These are phyloP conservation scores for Talaromyces ruber DNA, from an alignment of 495 filamentous ascomycete species.

Conservation along the genomic window DNA sequence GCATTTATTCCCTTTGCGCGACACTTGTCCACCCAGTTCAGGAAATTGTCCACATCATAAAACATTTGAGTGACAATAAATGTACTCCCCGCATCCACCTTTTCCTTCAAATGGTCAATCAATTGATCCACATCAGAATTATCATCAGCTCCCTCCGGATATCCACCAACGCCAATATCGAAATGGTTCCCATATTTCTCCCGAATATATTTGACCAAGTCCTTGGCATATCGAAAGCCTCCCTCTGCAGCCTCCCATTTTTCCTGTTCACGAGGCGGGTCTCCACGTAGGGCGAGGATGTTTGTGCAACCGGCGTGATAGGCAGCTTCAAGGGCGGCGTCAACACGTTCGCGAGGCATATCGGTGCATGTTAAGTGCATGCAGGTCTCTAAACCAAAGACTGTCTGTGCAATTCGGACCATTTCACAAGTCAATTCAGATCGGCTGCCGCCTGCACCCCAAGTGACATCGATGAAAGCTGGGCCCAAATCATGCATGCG, in stretches of 20 bases:
- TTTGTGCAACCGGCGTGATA: conserved; percentile 97
- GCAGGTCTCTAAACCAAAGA: conserved; percentile 93
- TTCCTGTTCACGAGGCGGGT: conserved; percentile 91
- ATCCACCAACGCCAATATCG: conserved; percentile 95
- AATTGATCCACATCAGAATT: conserved; percentile 75
- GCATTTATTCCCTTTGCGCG: conserved; percentile 76
- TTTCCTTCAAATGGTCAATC: conserved; percentile 93
- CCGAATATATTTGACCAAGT: conserved; percentile 89
- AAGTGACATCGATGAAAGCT: conserved; percentile 95
- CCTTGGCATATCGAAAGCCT: conserved; percentile 85
- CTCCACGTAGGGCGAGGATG: conserved; percentile 89
- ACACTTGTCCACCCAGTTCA: conserved; percentile 80
- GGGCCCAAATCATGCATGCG: conserved; percentile 94
- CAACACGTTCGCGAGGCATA: conserved; percentile 87
- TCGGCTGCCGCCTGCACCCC: conserved; percentile 89
- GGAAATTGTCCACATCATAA: conserved; percentile 92
- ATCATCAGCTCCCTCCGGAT: conserved; percentile 94
- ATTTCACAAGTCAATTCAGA: conserved; percentile 95
- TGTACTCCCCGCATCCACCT: conserved; percentile 87
- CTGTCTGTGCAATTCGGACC: conserved; percentile 94
- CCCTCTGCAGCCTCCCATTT: conserved; percentile 81
- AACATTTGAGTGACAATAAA: conserved; percentile 99
- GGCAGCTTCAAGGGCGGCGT: conserved; percentile 76
- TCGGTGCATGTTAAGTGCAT: conserved; percentile 99
- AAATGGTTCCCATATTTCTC: conserved; percentile 89